phyloP scores from a whole-genome alignment of 768 basidiomycete genomes.

The Russula ochroleuca region DNA sequence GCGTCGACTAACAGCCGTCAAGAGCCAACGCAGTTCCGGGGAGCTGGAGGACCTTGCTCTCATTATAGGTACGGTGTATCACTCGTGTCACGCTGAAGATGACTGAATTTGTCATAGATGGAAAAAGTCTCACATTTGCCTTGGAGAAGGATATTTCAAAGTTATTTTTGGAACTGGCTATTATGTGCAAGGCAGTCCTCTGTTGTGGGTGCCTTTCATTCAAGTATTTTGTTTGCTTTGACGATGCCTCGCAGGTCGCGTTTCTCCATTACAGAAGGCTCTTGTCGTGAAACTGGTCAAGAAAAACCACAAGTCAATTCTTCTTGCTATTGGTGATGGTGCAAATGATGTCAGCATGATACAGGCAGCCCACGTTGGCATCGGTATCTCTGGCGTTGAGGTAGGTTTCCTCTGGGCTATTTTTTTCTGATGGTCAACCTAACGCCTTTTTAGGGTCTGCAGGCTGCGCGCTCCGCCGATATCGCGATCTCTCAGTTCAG shows the following conservation, averaged over 20 bases:
- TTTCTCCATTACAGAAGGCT: slow-evolving; percentile 96
- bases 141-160: slow-evolving; percentile 90
- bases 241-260: slow-evolving; percentile 60
- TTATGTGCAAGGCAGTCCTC: slow-evolving; percentile 98
- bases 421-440: not conserved
- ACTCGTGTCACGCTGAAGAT: not conserved
- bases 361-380: slow-evolving; percentile 95
- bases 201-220: slow-evolving; percentile 63
- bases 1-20: slow-evolving; percentile 87
- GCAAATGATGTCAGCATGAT: slow-evolving; percentile 99
- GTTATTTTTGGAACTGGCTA: slow-evolving; percentile 87
- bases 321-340: slow-evolving; percentile 97
- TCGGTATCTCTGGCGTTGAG: slow-evolving; percentile 97
- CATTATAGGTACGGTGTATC: slow-evolving; percentile 66
- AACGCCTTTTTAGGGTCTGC: slow-evolving; percentile 62
- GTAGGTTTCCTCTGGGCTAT: slow-evolving; percentile 36
- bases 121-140: slow-evolving; percentile 90
- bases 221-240: not conserved
- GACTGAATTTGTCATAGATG: slow-evolving; percentile 51
- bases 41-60: slow-evolving; percentile 94
- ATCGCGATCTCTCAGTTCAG: slow-evolving; percentile 98
- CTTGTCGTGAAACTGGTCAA: slow-evolving; percentile 98
- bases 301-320: slow-evolving; percentile 87
- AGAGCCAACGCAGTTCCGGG: slow-evolving; percentile 85
- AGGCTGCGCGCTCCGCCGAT: slow-evolving; percentile 97